Base-by-base conservation (phyloP, 352 stramenopile genomes). In the Phytophthora pisi region DNA sequence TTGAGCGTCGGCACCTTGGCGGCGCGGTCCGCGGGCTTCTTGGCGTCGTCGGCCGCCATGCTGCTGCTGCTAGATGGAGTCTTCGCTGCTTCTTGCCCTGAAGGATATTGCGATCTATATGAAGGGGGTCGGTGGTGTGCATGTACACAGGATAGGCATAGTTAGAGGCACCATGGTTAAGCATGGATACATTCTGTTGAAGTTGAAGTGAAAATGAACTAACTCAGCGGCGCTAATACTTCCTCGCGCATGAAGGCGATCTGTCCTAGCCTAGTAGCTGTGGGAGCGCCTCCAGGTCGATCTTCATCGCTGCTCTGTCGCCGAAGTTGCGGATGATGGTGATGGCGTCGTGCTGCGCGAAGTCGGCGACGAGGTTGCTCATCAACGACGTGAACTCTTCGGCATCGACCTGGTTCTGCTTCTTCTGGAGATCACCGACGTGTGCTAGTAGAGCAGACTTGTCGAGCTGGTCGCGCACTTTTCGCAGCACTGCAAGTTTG, bases 251-350 rank as follows among this genome's bases (percentile, higher is more conserved):
- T 20, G 38, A 4, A 46, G 8, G 38, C 15, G 38, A 15, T 15
- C 15, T 55, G 40, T 60, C 40, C 26, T 66, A 52, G 20, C 70
- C 64, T 26, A 90, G 68, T 1, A 93, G 73, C 70, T 90, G 59
- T 40, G 72, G 50, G 13, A 91, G 64, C 10, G 62, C 66, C 26
- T 91, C 79, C 3, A 81, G 36, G 31, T 80, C 70, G 43, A 93
- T 90, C 26, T 74, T 82, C 80, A 89, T 88, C 31, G 60, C 56
- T 18, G 78, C 55, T 61, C 88, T 88, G 68, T 90, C 80, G 42
- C 85, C 85, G 61, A 84, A 90, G 67, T 77, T 81, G 47, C 82
- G 79, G 47, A 91, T 76, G 57, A 93, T 74, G 6, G 85, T 90
- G 65, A 89, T 78, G 10, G 81, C 82, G 38, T 93, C 85, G 66